Evolutionary conservation across 768 basidiomycete genomes (phyloP).

Genomic region (Boletales sp.): DNA sequence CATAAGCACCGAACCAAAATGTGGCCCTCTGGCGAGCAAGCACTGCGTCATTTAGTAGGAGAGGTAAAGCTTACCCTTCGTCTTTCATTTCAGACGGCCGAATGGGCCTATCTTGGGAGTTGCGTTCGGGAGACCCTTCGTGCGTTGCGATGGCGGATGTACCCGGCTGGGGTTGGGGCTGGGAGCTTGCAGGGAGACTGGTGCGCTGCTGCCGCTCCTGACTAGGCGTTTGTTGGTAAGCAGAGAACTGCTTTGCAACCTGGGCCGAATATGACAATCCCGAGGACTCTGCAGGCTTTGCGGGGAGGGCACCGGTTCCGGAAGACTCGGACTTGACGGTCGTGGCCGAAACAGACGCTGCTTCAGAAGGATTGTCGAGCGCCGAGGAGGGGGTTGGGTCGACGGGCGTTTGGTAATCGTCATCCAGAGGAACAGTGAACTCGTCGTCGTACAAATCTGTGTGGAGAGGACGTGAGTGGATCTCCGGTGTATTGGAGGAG

Average conservation of each 20-base stretch:
- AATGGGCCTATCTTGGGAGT: slow-evolving; percentile 48
- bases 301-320: slow-evolving; percentile 22
- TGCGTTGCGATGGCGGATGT: slow-evolving; percentile 35
- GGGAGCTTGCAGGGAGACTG: slow-evolving; percentile 23
- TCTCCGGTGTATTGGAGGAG: neutral
- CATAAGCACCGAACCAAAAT: slow-evolving; percentile 6
- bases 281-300: slow-evolving; percentile 26
- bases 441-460: slow-evolving; percentile 55
- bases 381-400: slow-evolving; percentile 20
- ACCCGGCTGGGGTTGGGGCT: slow-evolving; percentile 6
- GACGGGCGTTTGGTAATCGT: slow-evolving; percentile 29
- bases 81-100: slow-evolving; percentile 77
- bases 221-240: slow-evolving; percentile 62
- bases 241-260: slow-evolving; percentile 62
- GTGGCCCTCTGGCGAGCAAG: slow-evolving; percentile 9
- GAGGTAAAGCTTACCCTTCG: slow-evolving; percentile 63
- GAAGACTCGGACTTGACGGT: slow-evolving; percentile 23
- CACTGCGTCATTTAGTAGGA: slow-evolving; percentile 13
- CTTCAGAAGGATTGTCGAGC: slow-evolving; percentile 15
- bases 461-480: slow-evolving; percentile 2
- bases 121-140: slow-evolving; percentile 29
- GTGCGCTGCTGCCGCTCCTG: slow-evolving; percentile 54
- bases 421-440: slow-evolving; percentile 31
- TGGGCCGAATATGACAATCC: slow-evolving; percentile 59
- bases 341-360: slow-evolving; percentile 16